phyloP scores from a whole-genome alignment of 805 yeast species.

The Kazachstania bromeliacearum region DNA sequence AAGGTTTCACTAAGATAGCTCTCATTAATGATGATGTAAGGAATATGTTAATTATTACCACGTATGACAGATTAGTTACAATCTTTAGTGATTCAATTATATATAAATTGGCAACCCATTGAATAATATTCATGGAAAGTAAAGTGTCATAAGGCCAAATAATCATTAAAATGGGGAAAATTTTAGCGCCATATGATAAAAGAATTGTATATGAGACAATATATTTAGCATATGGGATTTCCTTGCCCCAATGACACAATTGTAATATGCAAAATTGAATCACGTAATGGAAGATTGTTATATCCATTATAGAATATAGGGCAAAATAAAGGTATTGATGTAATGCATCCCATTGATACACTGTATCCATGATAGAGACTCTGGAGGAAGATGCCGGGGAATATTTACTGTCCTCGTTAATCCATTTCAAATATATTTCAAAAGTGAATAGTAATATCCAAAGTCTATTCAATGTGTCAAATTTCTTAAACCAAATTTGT shows the following conservation, averaged over 20 bases:
- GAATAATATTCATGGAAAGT: slow-evolving; percentile 50
- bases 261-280: slow-evolving; percentile 27
- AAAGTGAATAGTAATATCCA: slow-evolving; percentile 60
- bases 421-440: slow-evolving; percentile 90
- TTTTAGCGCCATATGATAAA: slow-evolving; percentile 67
- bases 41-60: slow-evolving; percentile 14
- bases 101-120: slow-evolving; percentile 49
- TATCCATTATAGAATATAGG: slow-evolving; percentile 40
- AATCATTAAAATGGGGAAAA: slow-evolving; percentile 85
- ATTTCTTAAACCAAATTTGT: slow-evolving; percentile 15
- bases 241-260: slow-evolving; percentile 27
- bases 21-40: slow-evolving; percentile 13
- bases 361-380: slow-evolving; percentile 9
- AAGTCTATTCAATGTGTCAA: slow-evolving; percentile 35
- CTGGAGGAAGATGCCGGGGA: no score
- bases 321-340: slow-evolving; percentile 52
- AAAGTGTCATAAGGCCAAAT: slow-evolving; percentile 95
- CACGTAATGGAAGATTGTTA: slow-evolving; percentile 32
- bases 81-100: slow-evolving; percentile 55
- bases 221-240: slow-evolving; percentile 14
- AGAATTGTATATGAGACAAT: slow-evolving; percentile 57
- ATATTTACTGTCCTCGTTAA: slow-evolving; percentile 63
- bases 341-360: slow-evolving; percentile 29
- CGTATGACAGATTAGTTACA: slow-evolving; percentile 30
- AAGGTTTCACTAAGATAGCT: slow-evolving; percentile 14